phyloP scores from a whole-genome alignment of 2,329 filamentous ascomycete genomes.

The Aspergillus awamori region DNA sequence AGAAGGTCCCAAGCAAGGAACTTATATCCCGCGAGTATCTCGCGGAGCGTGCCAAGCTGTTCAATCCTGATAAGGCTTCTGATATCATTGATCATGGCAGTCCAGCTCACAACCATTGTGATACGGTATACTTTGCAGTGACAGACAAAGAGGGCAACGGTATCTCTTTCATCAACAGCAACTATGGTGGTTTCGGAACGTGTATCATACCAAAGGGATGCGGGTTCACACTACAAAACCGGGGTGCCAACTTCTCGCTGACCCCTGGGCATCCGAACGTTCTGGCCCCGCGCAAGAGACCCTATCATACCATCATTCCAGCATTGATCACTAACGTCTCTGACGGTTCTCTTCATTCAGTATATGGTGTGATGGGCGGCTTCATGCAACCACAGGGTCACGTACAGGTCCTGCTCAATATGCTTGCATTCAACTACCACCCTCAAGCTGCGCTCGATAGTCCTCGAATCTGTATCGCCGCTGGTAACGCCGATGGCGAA shows the following conservation, averaged over 20 bases:
- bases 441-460: constrained; percentile 90
- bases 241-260: constrained; percentile 83
- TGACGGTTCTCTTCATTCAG: constrained; percentile 75
- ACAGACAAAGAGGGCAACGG: constrained; percentile 84
- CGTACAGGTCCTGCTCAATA: constrained; percentile 87
- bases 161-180: constrained; percentile 95
- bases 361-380: constrained; percentile 96
- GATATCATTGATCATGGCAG: constrained; percentile 69
- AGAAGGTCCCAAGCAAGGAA: constrained; percentile 68
- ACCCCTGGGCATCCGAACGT: constrained; percentile 72
- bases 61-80: constrained; percentile 57
- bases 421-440: constrained; percentile 77
- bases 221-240: constrained; percentile 93
- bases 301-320: constrained; percentile 98
- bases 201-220: constrained; percentile 81
- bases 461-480: constrained; percentile 84
- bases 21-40: constrained; percentile 77
- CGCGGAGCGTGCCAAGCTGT: constrained; percentile 67
- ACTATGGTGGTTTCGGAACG: constrained; percentile 84
- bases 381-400: constrained; percentile 99
- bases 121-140: constrained; percentile 92
- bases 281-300: constrained; percentile 78
- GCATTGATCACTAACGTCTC: constrained; percentile 78
- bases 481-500: constrained; percentile 66
- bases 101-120: constrained; percentile 80